Evolutionary conservation across 441 rosid species (phyloP).

Genomic region (Eutrema salsugineum): DNA sequence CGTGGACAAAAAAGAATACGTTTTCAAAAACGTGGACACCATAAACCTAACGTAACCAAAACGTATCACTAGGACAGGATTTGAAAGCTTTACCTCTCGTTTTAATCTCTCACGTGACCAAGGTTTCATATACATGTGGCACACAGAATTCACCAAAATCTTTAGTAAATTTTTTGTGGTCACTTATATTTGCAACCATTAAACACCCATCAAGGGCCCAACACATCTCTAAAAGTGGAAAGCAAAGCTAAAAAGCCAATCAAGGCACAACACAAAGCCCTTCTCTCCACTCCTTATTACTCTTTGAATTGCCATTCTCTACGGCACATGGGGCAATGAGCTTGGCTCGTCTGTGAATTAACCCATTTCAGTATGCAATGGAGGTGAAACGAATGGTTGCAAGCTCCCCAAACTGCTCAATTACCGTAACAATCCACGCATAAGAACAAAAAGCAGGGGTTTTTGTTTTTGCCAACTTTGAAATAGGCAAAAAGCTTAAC

Average conservation of each 20-base stretch:
- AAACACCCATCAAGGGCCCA: background rate
- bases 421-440: background rate
- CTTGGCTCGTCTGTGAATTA: conserved; percentile 70
- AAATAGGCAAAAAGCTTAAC: background rate
- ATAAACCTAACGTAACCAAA: background rate
- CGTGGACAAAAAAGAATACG: background rate
- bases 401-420: conserved; percentile 62
- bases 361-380: conserved; percentile 84
- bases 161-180: background rate
- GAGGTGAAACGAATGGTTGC: conserved; percentile 80
- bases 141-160: background rate
- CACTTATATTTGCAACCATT: background rate
- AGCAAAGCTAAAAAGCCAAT: background rate
- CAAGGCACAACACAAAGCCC: background rate
- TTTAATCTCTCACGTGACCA: background rate
- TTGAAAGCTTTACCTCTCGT: background rate
- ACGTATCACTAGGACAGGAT: background rate
- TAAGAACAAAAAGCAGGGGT: background rate
- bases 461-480: background rate
- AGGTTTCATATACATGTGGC: background rate
- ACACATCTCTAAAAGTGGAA: background rate
- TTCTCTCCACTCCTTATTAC: background rate
- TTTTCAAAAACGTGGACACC: background rate
- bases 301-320: conserved; percentile 78
- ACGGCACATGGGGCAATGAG: conserved; percentile 79